Base-by-base conservation (phyloP, 345 rosid species). In the Erodium maritimum region DNA sequence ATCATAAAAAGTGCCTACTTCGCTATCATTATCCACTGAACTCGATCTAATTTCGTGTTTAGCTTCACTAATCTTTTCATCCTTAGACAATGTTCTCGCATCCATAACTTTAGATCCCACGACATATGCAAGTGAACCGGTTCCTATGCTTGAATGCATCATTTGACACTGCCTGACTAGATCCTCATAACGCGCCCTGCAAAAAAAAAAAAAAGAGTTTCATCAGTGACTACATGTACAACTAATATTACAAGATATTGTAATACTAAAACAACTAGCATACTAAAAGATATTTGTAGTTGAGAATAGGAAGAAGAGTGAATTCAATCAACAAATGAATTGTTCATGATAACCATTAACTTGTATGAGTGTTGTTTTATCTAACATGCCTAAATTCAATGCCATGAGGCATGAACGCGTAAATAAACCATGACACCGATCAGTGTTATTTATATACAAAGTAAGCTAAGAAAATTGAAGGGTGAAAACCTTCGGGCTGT, bases 81-180 rank as follows among this genome's bases (percentile, higher is more conserved):
- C 80, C 65, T 82, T 90, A 71, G 87, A 87, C 55, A 85, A 72
- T 67, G 80, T 81, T 73, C 97, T 77, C 80, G 83, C 79, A 70
- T 90, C 97, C 97, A 90, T 81, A 68, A 90, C 87, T 73, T 90
- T 90, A 64, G 97, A 87, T 25, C 97, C 95, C 70, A 85, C 94
- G 54, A 75, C 79, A 77, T 79, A 87, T 7, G 97, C 97, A 78
- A 90, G 95, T 50, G 82, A 68, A 52, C 97, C 97, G 65, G 94
- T 90, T 72, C 97, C 97, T 56, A 87, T 77, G 70, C 88, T 90
- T 65, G 95, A 75, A 85, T 90, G 95, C 95, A 90, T 90, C 57
- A 63, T 57, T 63, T 85, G 95, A 53, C 95, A 90, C 68, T 87
- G 85, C 75, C 68, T 78, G 61, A 90, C 67, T 69, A 90, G 77